Evolutionary conservation across 148 eudicot species (phyloP), one percentile per base, ranked within the genome.

Genomic region (Spergularia bocconei): DNA sequence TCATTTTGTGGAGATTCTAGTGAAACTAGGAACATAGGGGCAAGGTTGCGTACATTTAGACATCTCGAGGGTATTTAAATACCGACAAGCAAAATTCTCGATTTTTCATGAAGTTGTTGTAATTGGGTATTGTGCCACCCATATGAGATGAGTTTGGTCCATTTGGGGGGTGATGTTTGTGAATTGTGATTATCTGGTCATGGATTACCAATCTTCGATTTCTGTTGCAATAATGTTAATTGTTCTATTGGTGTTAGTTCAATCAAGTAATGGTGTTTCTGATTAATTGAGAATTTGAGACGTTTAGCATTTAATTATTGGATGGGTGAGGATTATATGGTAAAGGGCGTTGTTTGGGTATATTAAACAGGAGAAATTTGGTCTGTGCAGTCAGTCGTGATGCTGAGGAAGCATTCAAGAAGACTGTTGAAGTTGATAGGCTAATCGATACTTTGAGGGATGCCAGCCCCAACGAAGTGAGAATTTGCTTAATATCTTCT

Each of bases 281-380:
- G n/a, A n/a, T n/a, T n/a, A n/a, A n/a, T n/a, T n/a, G n/a, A n/a
- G n/a, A n/a, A n/a, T n/a, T 11, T 71, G 20, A n/a, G 33, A 72
- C 0, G 59, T 20, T 20, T 69, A 21, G 23, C 44, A 55, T 36
- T 72, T 74, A 65, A 61, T 76, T 69, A 57, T 65, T 75, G 67
- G 67, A 36, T 68, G 82, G 63, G 64, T 77, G 76, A 78, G 71
- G 68, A 83, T 79, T 77, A 81, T 75, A 67, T 84, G 72, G 80
- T 86, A 83, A 76, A 80, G 73, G 71, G 85, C 66, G 69, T 86
- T 78, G 75, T 80, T 88, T 87, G 83, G 87, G 79, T 85, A 80
- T 77, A 87, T 86, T 88, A 84, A 94, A 78, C 99, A 92, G 99
- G 99, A 87, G 78, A 88, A 90, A 80, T 90, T 88, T 89, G 90